phyloP scores from a whole-genome alignment of 2,329 filamentous ascomycete species.

The Chaetomiaceae sp. region DNA sequence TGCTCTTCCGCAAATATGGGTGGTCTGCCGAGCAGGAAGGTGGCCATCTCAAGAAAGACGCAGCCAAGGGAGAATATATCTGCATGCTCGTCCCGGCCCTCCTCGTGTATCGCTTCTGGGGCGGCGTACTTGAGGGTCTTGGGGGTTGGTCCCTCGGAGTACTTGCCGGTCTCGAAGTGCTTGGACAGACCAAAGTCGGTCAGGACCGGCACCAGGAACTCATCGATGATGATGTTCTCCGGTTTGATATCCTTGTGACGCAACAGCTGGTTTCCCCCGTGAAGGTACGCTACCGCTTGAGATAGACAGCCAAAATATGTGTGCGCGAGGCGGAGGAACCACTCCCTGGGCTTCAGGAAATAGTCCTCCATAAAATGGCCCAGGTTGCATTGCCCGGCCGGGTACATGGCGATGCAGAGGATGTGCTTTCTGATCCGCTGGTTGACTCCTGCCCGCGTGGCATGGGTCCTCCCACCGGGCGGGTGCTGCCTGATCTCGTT shows the following conservation, averaged over 20 bases:
- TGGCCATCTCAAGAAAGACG: constrained; percentile 29
- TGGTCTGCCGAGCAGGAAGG: constrained; percentile 24
- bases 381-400: constrained; percentile 25
- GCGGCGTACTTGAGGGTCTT: constrained; percentile 26
- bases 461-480: constrained; percentile 2
- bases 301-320: constrained; percentile 29
- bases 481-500: constrained; percentile 8
- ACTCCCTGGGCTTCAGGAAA: constrained; percentile 11
- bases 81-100: constrained; percentile 22
- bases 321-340: constrained; percentile 20
- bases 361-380: constrained; percentile 24
- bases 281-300: constrained; percentile 26
- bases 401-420: constrained; percentile 28
- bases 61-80: constrained; percentile 30
- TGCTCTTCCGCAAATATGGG: constrained; percentile 23
- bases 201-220: constrained; percentile 25
- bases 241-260: constrained; percentile 31
- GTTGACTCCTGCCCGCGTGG: constrained; percentile 8
- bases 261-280: constrained; percentile 18
- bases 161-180: constrained; percentile 26
- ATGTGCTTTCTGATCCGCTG: constrained; percentile 25
- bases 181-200: constrained; percentile 28
- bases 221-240: constrained; percentile 28
- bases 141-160: constrained; percentile 24
- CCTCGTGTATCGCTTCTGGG: constrained; percentile 24